phyloP scores from a whole-genome alignment of 805 yeast species.

The Wickerhamomyces tratensis region DNA sequence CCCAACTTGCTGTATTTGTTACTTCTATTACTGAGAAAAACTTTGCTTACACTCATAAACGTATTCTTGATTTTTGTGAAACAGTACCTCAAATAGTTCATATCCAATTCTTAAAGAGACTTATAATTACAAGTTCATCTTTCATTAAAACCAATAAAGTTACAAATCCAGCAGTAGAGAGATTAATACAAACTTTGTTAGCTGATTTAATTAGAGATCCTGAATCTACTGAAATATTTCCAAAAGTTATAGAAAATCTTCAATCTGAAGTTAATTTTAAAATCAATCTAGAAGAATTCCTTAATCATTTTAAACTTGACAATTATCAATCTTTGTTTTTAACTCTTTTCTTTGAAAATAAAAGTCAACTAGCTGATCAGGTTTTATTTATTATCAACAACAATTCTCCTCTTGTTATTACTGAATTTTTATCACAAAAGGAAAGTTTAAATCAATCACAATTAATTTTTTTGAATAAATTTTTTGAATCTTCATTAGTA shows the following conservation, averaged over 20 bases:
- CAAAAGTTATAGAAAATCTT: conserved; percentile 8
- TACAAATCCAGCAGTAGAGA: conserved; percentile 7
- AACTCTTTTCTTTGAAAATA: conserved; percentile 7
- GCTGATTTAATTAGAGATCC: conserved; percentile 8
- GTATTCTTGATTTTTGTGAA: conserved; percentile 37
- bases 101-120: conserved; percentile 21
- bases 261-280: conserved; percentile 20
- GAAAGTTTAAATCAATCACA: background rate
- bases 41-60: conserved; percentile 27
- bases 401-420: no score
- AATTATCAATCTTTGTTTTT: conserved; percentile 14
- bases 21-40: conserved; percentile 32
- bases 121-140: conserved; percentile 22
- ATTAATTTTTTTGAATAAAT: background rate
- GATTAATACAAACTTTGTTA: conserved; percentile 16
- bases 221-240: conserved; percentile 6
- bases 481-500: background rate
- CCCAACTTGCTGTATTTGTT: conserved; percentile 45
- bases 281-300: conserved; percentile 23
- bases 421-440: background rate
- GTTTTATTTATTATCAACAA: no score
- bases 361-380: background rate
- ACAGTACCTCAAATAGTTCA: conserved; percentile 24
- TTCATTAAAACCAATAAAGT: conserved; percentile 13
- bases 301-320: conserved; percentile 15